Evolutionary conservation across 2,329 filamentous ascomycete genomes (phyloP), one percentile per base, ranked within the genome.

Genomic region (Zasmidium angulare): DNA sequence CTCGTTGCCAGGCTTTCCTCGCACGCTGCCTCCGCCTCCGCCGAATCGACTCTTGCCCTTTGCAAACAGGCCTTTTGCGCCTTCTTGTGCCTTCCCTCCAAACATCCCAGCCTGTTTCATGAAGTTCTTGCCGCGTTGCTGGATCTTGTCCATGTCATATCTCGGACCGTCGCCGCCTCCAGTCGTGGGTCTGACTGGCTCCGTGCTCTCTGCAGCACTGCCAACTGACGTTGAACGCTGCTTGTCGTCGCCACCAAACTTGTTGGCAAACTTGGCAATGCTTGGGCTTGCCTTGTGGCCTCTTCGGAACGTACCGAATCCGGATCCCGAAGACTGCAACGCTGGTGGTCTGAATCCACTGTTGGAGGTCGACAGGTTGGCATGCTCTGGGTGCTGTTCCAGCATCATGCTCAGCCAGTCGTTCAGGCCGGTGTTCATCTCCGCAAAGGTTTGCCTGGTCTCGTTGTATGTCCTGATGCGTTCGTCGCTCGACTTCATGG

Each of bases 61-160:
- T 66, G 89, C 91, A 74, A 97, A 88, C 64, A 97, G 77, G 54
- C 93, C 93, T 79, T 96, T 96, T 51, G 93, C 92, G 59, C 91
- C 91, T 72, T 91, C 92, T 63, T 85, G 84, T 29, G 86, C 86
- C 70, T 88, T 88, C 22, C 86, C 86, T 61, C 87, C 84, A 59
- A 89, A 78, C 19, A 86, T 78, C 55, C 91, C 91, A 56, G 93
- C 93, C 21, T 89, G 88, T 65, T 95, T 90, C 72, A 97, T 82
- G 24, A 97, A 79, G 69, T 96, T 92, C 78, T 96, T 97, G 73
- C 93, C 88, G 79, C 93, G 93, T 43, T 87, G 84, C 67, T 91
- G 89, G 73, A 93, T 85, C 58, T 71, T 67, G 24, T 66, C 70
- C 59, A 68, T 66, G 24, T 70, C 70, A 17, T 68, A 56, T 56